These are phyloP conservation scores for Tripidium arundinaceum DNA, from an alignment of 202 grass and related monocot genomes.

Conservation along the genomic window DNA sequence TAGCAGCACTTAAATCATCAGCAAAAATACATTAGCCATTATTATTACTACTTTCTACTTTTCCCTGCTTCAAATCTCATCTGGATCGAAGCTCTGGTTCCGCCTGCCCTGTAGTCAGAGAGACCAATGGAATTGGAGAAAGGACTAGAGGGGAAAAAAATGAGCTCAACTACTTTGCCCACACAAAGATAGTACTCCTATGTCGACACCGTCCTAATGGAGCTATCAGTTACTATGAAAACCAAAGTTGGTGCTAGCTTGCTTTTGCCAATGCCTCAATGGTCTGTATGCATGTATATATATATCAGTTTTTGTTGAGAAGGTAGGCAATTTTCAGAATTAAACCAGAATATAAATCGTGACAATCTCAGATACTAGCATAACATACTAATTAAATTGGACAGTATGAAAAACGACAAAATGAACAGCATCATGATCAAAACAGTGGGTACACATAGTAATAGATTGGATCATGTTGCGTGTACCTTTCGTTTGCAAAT, in stretches of 20 bases:
- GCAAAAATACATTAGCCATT: slow-evolving; percentile 13
- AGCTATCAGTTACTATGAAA: neutral
- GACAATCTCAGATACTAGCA: too few species aligned
- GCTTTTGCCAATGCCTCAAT: neutral
- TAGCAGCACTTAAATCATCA: slow-evolving; percentile 6
- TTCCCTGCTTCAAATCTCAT: neutral
- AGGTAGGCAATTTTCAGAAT: too few species aligned
- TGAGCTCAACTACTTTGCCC: neutral
- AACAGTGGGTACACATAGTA: too few species aligned
- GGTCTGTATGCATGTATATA: neutral
- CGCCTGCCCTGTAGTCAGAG: slow-evolving; percentile 13
- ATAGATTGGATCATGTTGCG: too few species aligned
- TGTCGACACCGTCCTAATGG: neutral
- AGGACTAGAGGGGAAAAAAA: neutral
- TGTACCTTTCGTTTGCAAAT: too few species aligned
- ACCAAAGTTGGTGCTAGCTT: neutral
- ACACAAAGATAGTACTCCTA: neutral
- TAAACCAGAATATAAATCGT: too few species aligned
- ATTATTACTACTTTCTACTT: neutral
- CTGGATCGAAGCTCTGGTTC: slow-evolving; percentile 21
- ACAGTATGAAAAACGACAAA: too few species aligned
- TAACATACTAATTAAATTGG: too few species aligned
- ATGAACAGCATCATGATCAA: too few species aligned
- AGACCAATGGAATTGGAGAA: slow-evolving; percentile 25
- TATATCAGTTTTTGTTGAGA: neutral